phyloP scores from a whole-genome alignment of 2,329 filamentous ascomycete genomes.

The Claviceps sp. region DNA sequence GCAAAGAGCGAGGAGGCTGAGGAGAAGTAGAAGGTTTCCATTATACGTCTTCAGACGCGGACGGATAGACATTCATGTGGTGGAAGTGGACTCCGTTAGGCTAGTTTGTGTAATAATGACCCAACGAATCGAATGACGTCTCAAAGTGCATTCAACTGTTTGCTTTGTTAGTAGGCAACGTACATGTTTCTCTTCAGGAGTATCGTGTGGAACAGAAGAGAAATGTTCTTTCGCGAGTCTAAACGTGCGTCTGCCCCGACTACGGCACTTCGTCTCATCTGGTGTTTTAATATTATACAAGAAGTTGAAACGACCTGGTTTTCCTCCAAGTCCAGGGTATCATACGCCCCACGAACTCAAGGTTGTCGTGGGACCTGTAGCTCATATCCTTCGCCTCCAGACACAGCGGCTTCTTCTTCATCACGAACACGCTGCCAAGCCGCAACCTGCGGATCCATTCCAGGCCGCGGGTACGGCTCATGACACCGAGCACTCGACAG shows the following conservation, averaged over 20 bases:
- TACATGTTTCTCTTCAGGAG: background rate
- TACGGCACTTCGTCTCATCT: background rate
- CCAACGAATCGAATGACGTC: slow-evolving; percentile 3
- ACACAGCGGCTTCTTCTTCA: slow-evolving; percentile 35
- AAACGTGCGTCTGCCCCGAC: background rate
- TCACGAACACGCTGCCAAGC: slow-evolving; percentile 35
- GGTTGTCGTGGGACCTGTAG: slow-evolving; percentile 8
- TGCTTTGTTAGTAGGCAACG: background rate
- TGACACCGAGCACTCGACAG: slow-evolving; percentile 39
- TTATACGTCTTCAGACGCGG: background rate
- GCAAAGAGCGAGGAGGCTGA: slow-evolving; percentile 71
- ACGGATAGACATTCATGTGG: slow-evolving; percentile 3
- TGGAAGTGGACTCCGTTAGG: slow-evolving; percentile 5
- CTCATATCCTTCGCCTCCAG: slow-evolving; percentile 21
- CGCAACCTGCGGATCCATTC: slow-evolving; percentile 17
- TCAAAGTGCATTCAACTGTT: background rate
- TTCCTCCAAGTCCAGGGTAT: too few species aligned
- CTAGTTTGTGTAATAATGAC: slow-evolving; percentile 9
- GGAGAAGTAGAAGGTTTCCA: slow-evolving; percentile 35
- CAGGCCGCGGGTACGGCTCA: slow-evolving; percentile 41
- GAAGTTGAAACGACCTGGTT: background rate
- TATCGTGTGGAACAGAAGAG: background rate
- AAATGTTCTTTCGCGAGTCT: background rate
- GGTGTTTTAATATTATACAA: background rate
- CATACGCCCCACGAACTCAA: background rate